Evolutionary conservation across 1,284 basidiomycete species (phyloP).

Genomic region (Ceratobasidium sp.): DNA sequence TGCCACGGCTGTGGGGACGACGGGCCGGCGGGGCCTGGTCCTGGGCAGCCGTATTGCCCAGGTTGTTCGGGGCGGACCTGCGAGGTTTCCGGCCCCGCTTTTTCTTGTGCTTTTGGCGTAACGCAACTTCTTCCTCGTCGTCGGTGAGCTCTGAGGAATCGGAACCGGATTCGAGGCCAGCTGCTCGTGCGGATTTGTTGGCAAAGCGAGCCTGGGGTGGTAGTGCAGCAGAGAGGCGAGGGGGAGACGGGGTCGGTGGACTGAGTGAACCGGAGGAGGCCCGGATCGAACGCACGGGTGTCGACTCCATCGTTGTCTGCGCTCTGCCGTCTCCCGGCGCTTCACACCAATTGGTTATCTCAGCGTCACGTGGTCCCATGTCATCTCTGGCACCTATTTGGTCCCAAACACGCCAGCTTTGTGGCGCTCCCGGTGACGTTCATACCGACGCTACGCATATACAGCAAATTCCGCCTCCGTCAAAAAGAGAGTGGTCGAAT

Average conservation of each 20-base stretch:
- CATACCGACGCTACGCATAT: too few relatives aligned
- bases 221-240: conserved; percentile 14
- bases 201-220: conserved; percentile 22
- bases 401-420: too few relatives aligned
- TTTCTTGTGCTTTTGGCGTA: conserved; percentile 25
- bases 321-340: conserved; percentile 28
- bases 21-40: conserved; percentile 16
- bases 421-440: too few relatives aligned
- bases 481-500: too few relatives aligned
- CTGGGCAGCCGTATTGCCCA: background rate
- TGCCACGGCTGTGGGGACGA: conserved; percentile 42
- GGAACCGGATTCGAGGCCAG: conserved; percentile 39
- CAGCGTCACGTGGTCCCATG: conserved; percentile 14
- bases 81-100: conserved; percentile 17
- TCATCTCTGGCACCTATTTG: conserved; percentile 14
- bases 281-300: conserved; percentile 37
- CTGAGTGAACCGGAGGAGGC: conserved; percentile 42
- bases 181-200: conserved; percentile 35
- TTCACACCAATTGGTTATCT: conserved; percentile 38
- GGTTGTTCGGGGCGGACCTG: background rate
- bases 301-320: conserved; percentile 45
- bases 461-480: too few relatives aligned
- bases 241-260: conserved; percentile 35
- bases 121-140: conserved; percentile 41
- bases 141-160: conserved; percentile 44